These are phyloP conservation scores for Pseudodiploospora longispora DNA, from an alignment of 2,329 filamentous ascomycete genomes.

Conservation along the genomic window DNA sequence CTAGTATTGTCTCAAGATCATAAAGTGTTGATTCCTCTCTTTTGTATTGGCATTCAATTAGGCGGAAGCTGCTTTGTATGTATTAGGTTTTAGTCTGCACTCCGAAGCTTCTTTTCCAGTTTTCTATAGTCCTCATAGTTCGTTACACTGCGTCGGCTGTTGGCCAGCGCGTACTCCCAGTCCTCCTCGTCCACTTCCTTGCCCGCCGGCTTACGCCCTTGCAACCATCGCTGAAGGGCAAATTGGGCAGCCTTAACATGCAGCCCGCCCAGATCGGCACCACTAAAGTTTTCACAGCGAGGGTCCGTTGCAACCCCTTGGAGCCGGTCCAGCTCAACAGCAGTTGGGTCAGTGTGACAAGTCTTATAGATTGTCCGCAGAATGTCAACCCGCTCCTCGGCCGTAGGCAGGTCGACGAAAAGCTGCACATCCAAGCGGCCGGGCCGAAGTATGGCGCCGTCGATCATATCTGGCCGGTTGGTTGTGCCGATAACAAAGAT, in stretches of 20 bases:
- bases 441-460: conserved; percentile 87
- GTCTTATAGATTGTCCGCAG: conserved; percentile 58
- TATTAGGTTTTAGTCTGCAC: conserved; percentile 25
- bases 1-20: too few species aligned
- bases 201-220: conserved; percentile 14
- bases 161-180: conserved; percentile 44
- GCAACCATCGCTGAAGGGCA: conserved; percentile 33
- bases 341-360: conserved; percentile 20
- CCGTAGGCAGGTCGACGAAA: conserved; percentile 77
- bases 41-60: not conserved
- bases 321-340: conserved; percentile 46
- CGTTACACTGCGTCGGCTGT: conserved; percentile 42
- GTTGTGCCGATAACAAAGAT: conserved; percentile 95
- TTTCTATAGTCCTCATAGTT: conserved; percentile 36
- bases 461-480: conserved; percentile 93
- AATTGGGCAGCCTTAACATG: conserved; percentile 43
- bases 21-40: too few species aligned
- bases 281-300: conserved; percentile 70
- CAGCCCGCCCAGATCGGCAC: conserved; percentile 49
- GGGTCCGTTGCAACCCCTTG: conserved; percentile 56
- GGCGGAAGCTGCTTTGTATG: conserved; percentile 16
- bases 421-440: conserved; percentile 82
- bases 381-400: conserved; percentile 77
- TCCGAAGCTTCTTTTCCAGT: conserved; percentile 23
- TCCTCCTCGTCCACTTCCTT: conserved; percentile 30